phyloP scores from a whole-genome alignment of 352 stramenopile species.

The Blastocystis sp. region DNA sequence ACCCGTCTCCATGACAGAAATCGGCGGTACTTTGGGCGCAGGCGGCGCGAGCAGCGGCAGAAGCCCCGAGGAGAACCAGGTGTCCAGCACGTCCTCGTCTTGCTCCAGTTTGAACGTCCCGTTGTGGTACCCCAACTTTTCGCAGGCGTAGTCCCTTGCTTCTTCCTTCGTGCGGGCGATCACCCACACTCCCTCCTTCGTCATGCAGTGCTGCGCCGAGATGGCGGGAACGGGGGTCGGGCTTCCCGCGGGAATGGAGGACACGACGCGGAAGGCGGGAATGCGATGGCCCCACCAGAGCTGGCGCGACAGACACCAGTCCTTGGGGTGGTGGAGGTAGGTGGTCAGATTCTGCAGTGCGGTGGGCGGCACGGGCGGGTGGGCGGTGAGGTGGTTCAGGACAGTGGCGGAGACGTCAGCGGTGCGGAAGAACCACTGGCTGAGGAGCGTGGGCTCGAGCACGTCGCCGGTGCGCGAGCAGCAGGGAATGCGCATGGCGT shows the following conservation, averaged over 20 bases:
- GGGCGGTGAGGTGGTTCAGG: constrained; percentile 76
- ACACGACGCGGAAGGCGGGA: constrained; percentile 90
- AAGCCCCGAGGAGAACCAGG: constrained; percentile 95
- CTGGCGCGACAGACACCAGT: constrained; percentile 98
- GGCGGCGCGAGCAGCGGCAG: constrained; percentile 84
- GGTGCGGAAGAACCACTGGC: constrained; percentile 72
- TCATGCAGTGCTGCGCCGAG: background rate
- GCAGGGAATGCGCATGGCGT: constrained; percentile 71
- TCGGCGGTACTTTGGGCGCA: constrained; percentile 77
- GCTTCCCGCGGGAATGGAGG: constrained; percentile 71
- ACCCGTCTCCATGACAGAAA: constrained; percentile 93
- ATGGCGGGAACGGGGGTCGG: background rate
- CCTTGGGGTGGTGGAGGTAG: constrained; percentile 95
- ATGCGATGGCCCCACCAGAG: constrained; percentile 99
- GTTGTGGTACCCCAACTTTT: background rate
- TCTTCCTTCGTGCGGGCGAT: constrained; percentile 78
- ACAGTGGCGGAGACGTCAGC: constrained; percentile 71
- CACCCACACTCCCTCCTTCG: constrained; percentile 73
- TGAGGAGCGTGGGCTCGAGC: constrained; percentile 71
- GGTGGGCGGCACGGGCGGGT: constrained; percentile 74
- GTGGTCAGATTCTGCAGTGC: constrained; percentile 83
- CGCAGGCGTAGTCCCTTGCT: constrained; percentile 72
- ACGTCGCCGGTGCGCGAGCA: constrained; percentile 72
- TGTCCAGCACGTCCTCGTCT: constrained; percentile 98
- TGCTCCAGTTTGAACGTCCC: constrained; percentile 75